A percentile compares a stretch with the other conserved stretches of the same genome.
phyloP scores from a whole-genome alignment of 164 flowering plant species.

The Annona squamosa region DNA sequence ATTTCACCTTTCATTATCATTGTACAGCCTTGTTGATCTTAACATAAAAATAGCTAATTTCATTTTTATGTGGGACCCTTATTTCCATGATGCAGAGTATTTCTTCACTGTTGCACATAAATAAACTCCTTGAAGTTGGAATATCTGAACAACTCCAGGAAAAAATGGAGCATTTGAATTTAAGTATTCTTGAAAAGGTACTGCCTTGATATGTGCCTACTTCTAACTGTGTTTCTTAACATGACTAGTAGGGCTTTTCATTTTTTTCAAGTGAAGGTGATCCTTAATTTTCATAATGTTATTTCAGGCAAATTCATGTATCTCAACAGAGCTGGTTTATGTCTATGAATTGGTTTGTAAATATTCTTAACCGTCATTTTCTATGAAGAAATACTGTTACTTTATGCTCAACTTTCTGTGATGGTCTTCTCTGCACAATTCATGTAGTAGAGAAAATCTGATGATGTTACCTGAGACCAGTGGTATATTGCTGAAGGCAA shows the following conservation, averaged over 20 bases:
- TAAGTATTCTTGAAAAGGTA: slow-evolving; percentile 77
- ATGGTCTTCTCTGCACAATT: too few relatives aligned
- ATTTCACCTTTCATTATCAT: not conserved
- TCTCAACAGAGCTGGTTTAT: slow-evolving; percentile 75
- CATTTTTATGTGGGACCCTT: not conserved
- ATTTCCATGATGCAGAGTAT: slow-evolving; percentile 48
- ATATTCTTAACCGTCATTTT: not conserved
- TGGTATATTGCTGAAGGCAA: too few relatives aligned
- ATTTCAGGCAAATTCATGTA: slow-evolving; percentile 61
- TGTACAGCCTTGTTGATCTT: not conserved
- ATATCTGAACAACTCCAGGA: slow-evolving; percentile 63
- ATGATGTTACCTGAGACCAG: too few relatives aligned
- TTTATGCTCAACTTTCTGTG: not conserved
- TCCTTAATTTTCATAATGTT: not conserved
- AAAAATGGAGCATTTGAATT: slow-evolving; percentile 36
- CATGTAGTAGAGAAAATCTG: too few relatives aligned
- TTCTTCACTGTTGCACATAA: slow-evolving; percentile 69
- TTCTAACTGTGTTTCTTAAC: not conserved
- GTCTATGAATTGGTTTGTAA: slow-evolving; percentile 87
- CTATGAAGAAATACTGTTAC: not conserved
- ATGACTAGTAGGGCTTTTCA: not conserved
- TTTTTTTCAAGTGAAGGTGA: not conserved
- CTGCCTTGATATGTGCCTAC: not conserved
- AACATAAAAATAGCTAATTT: not conserved
- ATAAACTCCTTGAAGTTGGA: slow-evolving; percentile 85